Conservation (phyloP, 2,329 filamentous ascomycete species). For the Colletotrichum costaricense region DNA sequence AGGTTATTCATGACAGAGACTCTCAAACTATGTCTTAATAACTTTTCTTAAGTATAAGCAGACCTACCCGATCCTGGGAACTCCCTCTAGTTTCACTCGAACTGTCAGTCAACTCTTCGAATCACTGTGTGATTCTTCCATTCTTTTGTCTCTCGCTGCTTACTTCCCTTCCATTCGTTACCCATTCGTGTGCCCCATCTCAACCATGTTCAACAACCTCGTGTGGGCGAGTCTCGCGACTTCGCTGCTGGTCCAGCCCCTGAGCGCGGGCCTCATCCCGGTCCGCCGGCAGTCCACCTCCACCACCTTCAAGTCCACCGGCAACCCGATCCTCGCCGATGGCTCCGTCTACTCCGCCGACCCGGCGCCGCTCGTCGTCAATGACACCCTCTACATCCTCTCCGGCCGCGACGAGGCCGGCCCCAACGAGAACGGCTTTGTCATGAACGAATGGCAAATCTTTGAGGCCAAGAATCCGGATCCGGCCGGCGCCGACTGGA, state of each 20-base stretch:
- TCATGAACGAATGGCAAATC: slow-evolving; percentile 51
- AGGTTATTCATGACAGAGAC: neutral
- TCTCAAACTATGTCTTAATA: neutral
- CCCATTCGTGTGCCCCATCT: neutral
- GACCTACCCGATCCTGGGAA: neutral
- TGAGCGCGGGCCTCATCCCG: slow-evolving; percentile 16
- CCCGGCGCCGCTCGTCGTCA: slow-evolving; percentile 50
- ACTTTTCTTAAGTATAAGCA: neutral
- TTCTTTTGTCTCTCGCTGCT: neutral
- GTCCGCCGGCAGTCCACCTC: slow-evolving; percentile 30
- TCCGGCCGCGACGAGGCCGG: slow-evolving; percentile 48
- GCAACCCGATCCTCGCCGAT: slow-evolving; percentile 51
- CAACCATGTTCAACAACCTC: slow-evolving; percentile 9
- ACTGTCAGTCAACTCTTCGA: neutral
- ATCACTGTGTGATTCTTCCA: neutral
- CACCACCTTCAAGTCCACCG: slow-evolving; percentile 43
- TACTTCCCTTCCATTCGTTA: neutral
- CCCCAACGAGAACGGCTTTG: slow-evolving; percentile 43
- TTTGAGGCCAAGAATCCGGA: slow-evolving; percentile 43
- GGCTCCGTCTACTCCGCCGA: slow-evolving; percentile 52
- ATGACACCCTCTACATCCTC: slow-evolving; percentile 50
- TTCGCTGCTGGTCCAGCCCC: slow-evolving; percentile 24
- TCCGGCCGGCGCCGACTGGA: slow-evolving; percentile 47
- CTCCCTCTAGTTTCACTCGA: neutral
- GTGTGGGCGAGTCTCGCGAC: slow-evolving; percentile 16